phyloP scores from a whole-genome alignment of 257 asterid genomes.

The Nicotiana obtusifolia region DNA sequence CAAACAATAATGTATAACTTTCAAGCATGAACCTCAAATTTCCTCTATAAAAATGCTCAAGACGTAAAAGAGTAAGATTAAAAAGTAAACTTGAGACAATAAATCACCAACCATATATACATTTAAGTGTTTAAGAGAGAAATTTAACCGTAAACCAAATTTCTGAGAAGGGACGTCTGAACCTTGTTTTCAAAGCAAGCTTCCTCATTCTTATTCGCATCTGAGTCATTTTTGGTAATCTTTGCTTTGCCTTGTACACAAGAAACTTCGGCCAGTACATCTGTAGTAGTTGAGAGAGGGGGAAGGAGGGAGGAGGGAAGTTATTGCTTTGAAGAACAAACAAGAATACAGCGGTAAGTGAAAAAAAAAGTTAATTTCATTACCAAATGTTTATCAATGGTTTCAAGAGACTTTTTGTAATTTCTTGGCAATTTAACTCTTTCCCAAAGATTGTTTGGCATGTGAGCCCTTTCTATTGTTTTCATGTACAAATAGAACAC shows the following conservation, averaged over 20 bases:
- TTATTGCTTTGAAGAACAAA: constrained; percentile 7
- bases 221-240: constrained; percentile 95
- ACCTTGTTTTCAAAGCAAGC: constrained; percentile 93
- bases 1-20: background rate
- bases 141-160: background rate
- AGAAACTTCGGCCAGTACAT: constrained; percentile 88
- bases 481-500: constrained; percentile 91
- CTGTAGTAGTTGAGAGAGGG: constrained; percentile 28
- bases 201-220: constrained; percentile 98
- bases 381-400: constrained; percentile 94
- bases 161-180: background rate
- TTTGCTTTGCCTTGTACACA: constrained; percentile 81
- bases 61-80: background rate
- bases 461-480: constrained; percentile 96
- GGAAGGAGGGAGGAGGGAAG: background rate
- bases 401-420: constrained; percentile 83
- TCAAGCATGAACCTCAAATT: background rate
- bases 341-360: background rate
- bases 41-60: background rate
- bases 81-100: background rate
- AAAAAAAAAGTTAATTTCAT: background rate
- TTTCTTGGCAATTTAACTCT: constrained; percentile 88
- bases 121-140: background rate
- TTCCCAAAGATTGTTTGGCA: constrained; percentile 97
- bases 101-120: background rate